Conservation (phyloP, 495 filamentous ascomycete species). For the Podospora pseudoanserina region DNA sequence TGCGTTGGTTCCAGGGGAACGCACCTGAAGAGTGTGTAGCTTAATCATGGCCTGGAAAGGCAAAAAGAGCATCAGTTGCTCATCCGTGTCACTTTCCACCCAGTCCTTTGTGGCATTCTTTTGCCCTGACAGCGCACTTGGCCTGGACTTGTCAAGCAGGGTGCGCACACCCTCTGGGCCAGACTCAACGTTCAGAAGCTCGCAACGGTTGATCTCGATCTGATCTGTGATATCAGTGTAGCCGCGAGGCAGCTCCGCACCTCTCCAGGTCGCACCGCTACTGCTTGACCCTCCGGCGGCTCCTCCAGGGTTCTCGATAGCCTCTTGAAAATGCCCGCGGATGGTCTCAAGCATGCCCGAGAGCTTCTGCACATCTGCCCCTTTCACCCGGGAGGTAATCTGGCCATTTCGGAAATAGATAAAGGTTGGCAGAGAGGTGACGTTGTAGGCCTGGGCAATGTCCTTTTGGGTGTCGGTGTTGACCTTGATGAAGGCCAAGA, state of each 20-base stretch:
- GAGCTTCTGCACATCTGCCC: slow-evolving; percentile 67
- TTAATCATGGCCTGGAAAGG: slow-evolving; percentile 89
- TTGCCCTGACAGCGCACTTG: slow-evolving; percentile 59
- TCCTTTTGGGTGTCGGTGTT: slow-evolving; percentile 74
- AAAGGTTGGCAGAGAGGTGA: slow-evolving; percentile 83
- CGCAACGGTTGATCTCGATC: slow-evolving; percentile 73
- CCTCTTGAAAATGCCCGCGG: slow-evolving; percentile 59
- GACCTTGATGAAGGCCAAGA: slow-evolving; percentile 82
- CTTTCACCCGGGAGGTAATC: slow-evolving; percentile 61
- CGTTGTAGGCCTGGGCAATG: slow-evolving; percentile 63
- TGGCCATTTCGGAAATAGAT: slow-evolving; percentile 78
- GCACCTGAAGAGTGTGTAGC: slow-evolving; percentile 73
- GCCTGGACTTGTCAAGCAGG: slow-evolving; percentile 69
- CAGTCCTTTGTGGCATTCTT: slow-evolving; percentile 68
- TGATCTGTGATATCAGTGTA: slow-evolving; percentile 81
- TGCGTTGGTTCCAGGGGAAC: neutral
- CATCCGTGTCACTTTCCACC: slow-evolving; percentile 99
- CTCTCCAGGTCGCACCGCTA: slow-evolving; percentile 62
- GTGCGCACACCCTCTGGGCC: slow-evolving; percentile 62
- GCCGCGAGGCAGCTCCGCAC: slow-evolving; percentile 68
- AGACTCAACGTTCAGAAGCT: slow-evolving; percentile 80
- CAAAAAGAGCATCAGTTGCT: slow-evolving; percentile 91
- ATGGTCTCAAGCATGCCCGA: slow-evolving; percentile 69
- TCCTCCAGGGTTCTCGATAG: slow-evolving; percentile 40
- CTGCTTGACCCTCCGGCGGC: slow-evolving; percentile 40